phyloP scores from a whole-genome alignment of 2,329 filamentous ascomycete species.

The Microascus cirrosus region DNA sequence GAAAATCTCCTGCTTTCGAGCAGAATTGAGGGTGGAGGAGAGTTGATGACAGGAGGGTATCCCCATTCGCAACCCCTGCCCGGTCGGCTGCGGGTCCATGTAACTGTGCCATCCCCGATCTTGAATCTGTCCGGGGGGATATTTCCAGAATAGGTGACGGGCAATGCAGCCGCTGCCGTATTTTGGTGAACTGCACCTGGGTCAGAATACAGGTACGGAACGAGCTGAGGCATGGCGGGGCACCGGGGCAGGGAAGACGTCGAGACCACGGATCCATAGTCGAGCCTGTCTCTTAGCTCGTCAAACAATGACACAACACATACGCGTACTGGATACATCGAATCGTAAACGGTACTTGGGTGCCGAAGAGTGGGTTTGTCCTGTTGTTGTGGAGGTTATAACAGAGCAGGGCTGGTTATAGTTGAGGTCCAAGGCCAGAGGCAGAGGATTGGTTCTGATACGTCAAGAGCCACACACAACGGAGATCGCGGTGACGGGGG shows the following conservation, averaged over 20 bases:
- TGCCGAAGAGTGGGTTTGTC: background rate
- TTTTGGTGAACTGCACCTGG: background rate
- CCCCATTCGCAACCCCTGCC: background rate
- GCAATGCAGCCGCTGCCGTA: background rate
- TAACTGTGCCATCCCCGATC: background rate
- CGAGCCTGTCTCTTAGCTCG: background rate
- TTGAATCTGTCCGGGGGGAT: background rate
- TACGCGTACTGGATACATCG: background rate
- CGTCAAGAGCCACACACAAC: background rate
- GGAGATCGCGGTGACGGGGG: background rate
- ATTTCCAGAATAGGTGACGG: background rate
- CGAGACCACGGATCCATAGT: background rate
- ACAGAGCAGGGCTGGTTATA: slow-evolving; percentile 11
- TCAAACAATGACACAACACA: background rate
- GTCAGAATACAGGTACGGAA: background rate
- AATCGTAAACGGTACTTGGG: background rate
- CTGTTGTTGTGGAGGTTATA: slow-evolving; percentile 9
- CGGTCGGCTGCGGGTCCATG: background rate
- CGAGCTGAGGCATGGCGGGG: background rate
- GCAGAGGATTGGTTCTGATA: background rate
- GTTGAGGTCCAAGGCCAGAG: slow-evolving; percentile 6
- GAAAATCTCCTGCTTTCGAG: background rate
- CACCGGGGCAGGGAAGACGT: background rate
- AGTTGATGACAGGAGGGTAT: background rate
- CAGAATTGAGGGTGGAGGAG: background rate